Base-by-base conservation (phyloP, 2,329 filamentous ascomycete genomes). In the Colletotrichum theobromicola region DNA sequence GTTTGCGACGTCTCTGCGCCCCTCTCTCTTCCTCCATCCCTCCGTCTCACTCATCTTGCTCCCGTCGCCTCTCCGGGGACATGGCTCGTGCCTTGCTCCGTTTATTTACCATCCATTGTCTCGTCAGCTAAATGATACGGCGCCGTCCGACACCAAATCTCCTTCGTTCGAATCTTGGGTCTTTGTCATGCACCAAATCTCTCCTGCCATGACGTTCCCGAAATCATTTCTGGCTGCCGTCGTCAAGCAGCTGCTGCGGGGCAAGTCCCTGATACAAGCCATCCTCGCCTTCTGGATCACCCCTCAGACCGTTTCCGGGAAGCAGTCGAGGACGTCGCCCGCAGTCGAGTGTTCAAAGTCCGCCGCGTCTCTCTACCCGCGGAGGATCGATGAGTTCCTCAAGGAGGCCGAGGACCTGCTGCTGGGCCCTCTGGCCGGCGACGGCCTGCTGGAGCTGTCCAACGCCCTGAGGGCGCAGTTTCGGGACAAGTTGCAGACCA, bases 191-290 rank as follows among this genome's bases (percentile, higher is more conserved):
- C 87, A 84, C 84, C 83, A 87, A 79, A 83, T 90, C 87, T 84
- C 86, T 87, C 85, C 85, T 85, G 86, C 87, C 81, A 93, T 92
- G 90, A 84, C 85, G 65, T 83, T 93, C 78, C 89, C 87, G 77
- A 88, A 88, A 82, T 86, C 87, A 62, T 83, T 93, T 79, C 78
- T 90, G 75, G 85, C 89, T 77, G 90, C 89, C 74, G 82, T 89
- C 68, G 79, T 92, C 81, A 91, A 88, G 84, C 90, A 89, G 78
- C 85, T 93, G 70, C 83, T 91, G 64, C 86, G 88, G 66, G 91
- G 91, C 78, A 92, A 89, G 83, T 90, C 90, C 64, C 83, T 92
- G 75, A 81, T 93, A 74, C 87, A 90, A 79, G 88, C 90, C 65
- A 83, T 92, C 34, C 82, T 93, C 32, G 75, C 76, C n/a, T 75